Conservation (phyloP, 331 rosid species). For the Rhamnella rubrinervis region DNA sequence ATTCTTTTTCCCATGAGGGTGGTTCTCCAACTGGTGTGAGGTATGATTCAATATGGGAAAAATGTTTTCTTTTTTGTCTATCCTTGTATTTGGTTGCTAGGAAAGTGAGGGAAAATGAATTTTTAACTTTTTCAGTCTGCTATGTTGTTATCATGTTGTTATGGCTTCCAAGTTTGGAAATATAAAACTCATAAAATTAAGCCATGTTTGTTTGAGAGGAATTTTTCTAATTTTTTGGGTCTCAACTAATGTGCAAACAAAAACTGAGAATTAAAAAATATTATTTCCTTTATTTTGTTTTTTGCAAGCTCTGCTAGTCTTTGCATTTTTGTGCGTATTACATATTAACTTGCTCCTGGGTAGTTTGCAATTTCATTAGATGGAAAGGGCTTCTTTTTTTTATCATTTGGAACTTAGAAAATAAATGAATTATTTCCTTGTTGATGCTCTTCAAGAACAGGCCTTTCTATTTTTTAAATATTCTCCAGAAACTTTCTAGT, state of each 20-base stretch:
- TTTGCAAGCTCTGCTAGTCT: background rate
- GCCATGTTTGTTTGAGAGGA: background rate
- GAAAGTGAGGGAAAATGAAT: background rate
- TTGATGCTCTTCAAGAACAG: too few relatives aligned
- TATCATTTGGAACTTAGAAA: too few relatives aligned
- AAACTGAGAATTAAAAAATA: background rate
- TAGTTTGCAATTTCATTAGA: background rate
- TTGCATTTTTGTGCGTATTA: background rate
- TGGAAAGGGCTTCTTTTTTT: too few relatives aligned
- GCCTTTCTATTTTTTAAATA: too few relatives aligned
- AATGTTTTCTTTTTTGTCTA: background rate
- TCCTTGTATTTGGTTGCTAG: conserved; percentile 3
- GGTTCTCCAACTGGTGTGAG: conserved; percentile 60
- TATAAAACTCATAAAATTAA: too few relatives aligned
- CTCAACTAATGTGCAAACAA: background rate
- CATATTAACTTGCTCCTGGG: background rate
- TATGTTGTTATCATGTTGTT: background rate
- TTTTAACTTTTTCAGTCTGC: background rate
- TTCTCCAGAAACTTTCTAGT: too few relatives aligned
- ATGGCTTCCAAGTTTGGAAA: background rate
- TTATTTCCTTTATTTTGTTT: background rate
- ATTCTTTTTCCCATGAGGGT: conserved; percentile 48
- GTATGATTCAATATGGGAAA: conserved; percentile 21
- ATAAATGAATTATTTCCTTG: background rate
- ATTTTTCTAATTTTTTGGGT: background rate